Evolutionary conservation across 371 early-diverging fungal species (phyloP), one percentile per base, ranked within the genome.

Genomic region (Mucor circinelloides): DNA sequence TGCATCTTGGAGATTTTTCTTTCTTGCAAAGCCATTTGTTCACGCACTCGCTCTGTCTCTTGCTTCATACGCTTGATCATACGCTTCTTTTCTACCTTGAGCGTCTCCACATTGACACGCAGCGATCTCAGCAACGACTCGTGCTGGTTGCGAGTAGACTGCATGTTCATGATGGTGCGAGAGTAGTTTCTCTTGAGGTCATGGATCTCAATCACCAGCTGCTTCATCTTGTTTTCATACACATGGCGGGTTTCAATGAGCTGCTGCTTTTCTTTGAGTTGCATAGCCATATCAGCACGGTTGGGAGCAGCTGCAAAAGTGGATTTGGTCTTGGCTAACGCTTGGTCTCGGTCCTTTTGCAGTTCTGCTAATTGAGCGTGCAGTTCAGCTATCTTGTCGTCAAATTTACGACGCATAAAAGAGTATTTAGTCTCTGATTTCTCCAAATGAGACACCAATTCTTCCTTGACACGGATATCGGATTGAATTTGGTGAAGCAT

Each of bases 11-110:
- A 88, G 52, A 95, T 90, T 68, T 91, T 89, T 21, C 90, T 81
- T 68, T 92, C 89, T 58, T 89, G 90, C 10, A 80, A 71, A 6
- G 86, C 84, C 63, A 87, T 84, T 68, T 89, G 83, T 34, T 91
- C 91, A 48, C 91, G 85, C 25, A 88, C 86, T 13, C 86, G 80
- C 62, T 90, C 86, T 0, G 88, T 84, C 66, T 93, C 93, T 58
- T 87, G 89, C 69, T 90, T 90, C 85, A 93, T 91, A 19, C 93
- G 87, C 65, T 91, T 91, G 68, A 92, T 74, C 90, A 93, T 91
- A 4, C 89, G 85, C 48, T 89, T 78, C 79, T 94, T 94, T 74
- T 95, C 95, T 6, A 83, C 79, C 70, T 88, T 89, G 61, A 89
- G 82, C 0, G 87, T 85, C 64, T 91, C 90, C 1, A 91, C 84